Evolutionary conservation across 768 basidiomycete species (phyloP).

Genomic region (Boletus rex-veris): DNA sequence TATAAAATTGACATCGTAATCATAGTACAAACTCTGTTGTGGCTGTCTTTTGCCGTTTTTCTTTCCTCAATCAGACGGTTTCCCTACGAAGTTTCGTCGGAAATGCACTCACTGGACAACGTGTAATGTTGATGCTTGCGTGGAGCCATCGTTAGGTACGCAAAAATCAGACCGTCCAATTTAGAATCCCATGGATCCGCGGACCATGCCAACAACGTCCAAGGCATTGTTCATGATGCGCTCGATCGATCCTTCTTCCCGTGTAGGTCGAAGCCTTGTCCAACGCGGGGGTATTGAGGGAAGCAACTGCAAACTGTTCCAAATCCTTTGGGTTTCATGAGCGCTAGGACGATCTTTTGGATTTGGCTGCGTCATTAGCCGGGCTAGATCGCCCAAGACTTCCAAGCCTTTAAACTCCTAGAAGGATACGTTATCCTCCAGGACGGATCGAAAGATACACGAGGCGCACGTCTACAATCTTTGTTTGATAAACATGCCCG

Average conservation of each 20-base stretch:
- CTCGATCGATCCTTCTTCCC: slow-evolving; percentile 9
- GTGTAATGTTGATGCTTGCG: no score
- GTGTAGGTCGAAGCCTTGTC: slow-evolving; percentile 4
- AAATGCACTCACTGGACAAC: no score
- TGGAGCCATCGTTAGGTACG: no score
- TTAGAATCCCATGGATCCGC: slow-evolving; percentile 4
- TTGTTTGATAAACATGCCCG: slow-evolving; percentile 21
- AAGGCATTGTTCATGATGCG: slow-evolving; percentile 13
- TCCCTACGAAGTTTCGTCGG: no score
- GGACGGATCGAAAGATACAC: no score
- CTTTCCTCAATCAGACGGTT: no score
- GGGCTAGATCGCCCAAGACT: not conserved
- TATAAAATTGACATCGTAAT: no score
- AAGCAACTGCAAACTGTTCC: slow-evolving; percentile 5
- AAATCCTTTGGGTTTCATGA: not conserved
- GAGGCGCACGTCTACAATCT: slow-evolving; percentile 13
- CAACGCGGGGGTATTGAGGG: slow-evolving; percentile 5
- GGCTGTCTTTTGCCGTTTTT: no score
- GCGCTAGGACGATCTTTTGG: slow-evolving; percentile 4
- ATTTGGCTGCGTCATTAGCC: slow-evolving; percentile 4
- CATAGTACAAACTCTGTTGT: no score
- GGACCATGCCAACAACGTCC: slow-evolving; percentile 13
- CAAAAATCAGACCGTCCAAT: no score
- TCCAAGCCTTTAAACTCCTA: slow-evolving; percentile 10
- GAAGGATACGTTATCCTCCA: not conserved